Base-by-base conservation (phyloP, 441 rosid species). In the Syzygium syzygioides region DNA sequence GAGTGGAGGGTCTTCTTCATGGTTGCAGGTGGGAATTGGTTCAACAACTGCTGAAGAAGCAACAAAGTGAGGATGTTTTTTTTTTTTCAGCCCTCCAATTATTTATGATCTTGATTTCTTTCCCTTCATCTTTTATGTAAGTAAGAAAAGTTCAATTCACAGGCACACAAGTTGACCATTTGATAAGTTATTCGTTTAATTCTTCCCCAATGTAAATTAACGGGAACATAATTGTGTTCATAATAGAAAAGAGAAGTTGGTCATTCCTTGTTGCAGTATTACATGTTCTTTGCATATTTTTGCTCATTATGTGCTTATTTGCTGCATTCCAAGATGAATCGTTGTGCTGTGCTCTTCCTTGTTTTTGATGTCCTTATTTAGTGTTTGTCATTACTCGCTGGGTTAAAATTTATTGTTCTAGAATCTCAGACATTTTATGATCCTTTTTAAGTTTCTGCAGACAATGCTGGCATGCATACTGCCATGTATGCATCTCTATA, bases 1-100 rank as follows among this genome's bases (percentile, higher is more conserved):
- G 85, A 93, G 86, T 76, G 98, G 94, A 80, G 88, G 91, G 90
- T 94, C 98, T 84, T 94, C 96, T 48, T 95, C 94, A 54, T 96
- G 98, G 99, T 92, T 97, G 93, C 98, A 96, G 92, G 95, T 97
- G 76, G 98, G 98, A 71, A 93, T 95, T 91, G 95, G 97, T 80
- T 89, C 94, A 89, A 88, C 94, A 7, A 88, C 94, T 19, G 87
- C 41, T 13, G 87, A 85, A 53, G 66, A 55, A 54, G 56, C 90
- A 85, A 23, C 90, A 26, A 85, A 85, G 87, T 88, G 87, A 80
- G 87, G 41, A 41, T 76, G 23, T 6, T 30, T 55, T 79, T 79
- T 32, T 32, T 83, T 84, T 84, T 54, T 19, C 57, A 30, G 56
- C 86, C 86, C 54, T 20, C 86, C 41, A 53, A 15, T 52, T 52